Percentiles rank a stretch among this genome's conserved stretches.
Evolutionary conservation across 345 rosid species (phyloP).

Genomic region (Brassica cretica): DNA sequence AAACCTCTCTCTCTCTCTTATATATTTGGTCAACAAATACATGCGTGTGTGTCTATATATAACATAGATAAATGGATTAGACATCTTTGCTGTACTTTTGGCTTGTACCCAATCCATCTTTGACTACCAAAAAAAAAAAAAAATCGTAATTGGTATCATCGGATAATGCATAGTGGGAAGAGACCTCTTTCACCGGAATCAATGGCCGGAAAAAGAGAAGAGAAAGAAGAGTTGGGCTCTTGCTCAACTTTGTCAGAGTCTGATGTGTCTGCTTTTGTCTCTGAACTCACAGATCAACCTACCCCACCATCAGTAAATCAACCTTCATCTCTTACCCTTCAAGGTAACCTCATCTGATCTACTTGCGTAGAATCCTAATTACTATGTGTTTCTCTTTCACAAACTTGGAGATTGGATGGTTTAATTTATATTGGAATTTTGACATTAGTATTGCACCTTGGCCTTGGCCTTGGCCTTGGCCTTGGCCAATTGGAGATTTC

Average conservation of each 20-base stretch:
- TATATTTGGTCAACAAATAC: constrained; percentile 34
- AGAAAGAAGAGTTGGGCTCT: constrained; percentile 19
- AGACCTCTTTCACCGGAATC: constrained; percentile 40
- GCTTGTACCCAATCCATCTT: constrained; percentile 28
- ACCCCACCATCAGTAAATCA: constrained; percentile 4
- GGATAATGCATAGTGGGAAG: constrained; percentile 38
- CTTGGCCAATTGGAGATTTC: background rate
- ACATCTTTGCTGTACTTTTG: constrained; percentile 25
- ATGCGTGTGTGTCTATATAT: constrained; percentile 37
- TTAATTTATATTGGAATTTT: background rate
- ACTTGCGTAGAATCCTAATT: background rate
- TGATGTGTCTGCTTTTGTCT: constrained; percentile 40
- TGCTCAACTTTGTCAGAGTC: constrained; percentile 38
- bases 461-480: background rate
- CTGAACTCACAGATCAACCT: constrained; percentile 34
- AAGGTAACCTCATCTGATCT: constrained; percentile 20
- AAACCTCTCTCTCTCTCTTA: background rate
- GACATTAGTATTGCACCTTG: constrained; percentile 6
- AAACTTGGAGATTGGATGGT: background rate
- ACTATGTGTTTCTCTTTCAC: background rate
- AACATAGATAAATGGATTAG: constrained; percentile 1
- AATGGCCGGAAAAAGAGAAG: constrained; percentile 27
- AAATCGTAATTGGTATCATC: background rate
- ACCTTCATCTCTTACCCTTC: constrained; percentile 22
- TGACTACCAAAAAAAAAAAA: constrained; percentile 24